Evolutionary conservation across 78 protist genomes (phyloP).

Genomic region (Bigelowiella natans): DNA sequence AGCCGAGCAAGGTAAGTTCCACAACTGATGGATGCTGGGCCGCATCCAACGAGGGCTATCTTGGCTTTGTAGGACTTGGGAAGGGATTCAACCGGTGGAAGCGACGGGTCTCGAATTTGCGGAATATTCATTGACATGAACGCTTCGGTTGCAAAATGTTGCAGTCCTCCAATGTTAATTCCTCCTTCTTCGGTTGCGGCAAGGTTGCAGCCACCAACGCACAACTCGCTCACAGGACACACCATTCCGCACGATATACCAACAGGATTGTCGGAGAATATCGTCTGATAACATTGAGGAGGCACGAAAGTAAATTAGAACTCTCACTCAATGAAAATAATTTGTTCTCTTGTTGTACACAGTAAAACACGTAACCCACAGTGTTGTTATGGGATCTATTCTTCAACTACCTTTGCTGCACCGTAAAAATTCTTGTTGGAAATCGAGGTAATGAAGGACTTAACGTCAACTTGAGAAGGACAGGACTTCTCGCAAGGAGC

Average conservation of each 20-base stretch:
- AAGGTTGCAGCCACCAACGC: conserved; percentile 86
- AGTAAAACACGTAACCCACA: no score
- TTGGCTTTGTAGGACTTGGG: conserved; percentile 10
- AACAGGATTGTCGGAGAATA: conserved; percentile 82
- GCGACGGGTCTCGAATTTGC: conserved; percentile 72
- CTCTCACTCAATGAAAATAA: no score
- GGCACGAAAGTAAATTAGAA: no score
- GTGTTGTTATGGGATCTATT: no score
- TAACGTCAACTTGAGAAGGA: conserved; percentile 81
- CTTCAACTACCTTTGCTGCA: conserved; percentile 62
- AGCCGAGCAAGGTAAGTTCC: conserved; percentile 82
- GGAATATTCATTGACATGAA: conserved; percentile 77
- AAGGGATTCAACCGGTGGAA: conserved; percentile 43
- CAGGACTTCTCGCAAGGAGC: conserved; percentile 86
- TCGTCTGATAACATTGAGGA: conserved; percentile 43
- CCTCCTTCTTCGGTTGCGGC: conserved; percentile 81
- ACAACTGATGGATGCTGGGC: conserved; percentile 83
- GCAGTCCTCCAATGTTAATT: conserved; percentile 84
- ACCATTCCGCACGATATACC: conserved; percentile 85
- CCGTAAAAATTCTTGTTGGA: conserved; percentile 74
- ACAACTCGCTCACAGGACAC: conserved; percentile 69
- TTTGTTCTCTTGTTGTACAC: no score
- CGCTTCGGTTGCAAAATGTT: conserved; percentile 73
- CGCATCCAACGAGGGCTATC: conserved; percentile 82
- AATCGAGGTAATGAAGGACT: conserved; percentile 66